phyloP scores from a whole-genome alignment of 2,329 filamentous ascomycete species.

The Ophiostoma ulmi region DNA sequence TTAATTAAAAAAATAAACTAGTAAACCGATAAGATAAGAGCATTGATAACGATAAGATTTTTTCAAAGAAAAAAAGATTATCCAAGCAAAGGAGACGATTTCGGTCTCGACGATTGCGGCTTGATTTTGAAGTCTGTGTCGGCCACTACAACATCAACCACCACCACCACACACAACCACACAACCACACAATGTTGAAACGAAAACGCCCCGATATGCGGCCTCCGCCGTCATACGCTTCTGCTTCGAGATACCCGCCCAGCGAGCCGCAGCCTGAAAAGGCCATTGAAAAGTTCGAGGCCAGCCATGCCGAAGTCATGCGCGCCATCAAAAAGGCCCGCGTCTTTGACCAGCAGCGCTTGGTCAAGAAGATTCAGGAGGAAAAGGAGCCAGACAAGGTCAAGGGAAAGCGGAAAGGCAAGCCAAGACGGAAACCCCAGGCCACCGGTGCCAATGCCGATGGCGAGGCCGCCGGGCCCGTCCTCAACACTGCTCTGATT shows the following conservation, averaged over 20 bases:
- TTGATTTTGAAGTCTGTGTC: too few species aligned
- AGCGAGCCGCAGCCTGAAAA: slow-evolving; percentile 23
- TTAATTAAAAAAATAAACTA: neutral
- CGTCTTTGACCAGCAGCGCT: slow-evolving; percentile 72
- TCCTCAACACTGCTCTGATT: slow-evolving; percentile 43
- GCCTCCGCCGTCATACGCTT: slow-evolving; percentile 41
- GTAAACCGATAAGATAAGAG: slow-evolving; percentile 10
- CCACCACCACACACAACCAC: neutral
- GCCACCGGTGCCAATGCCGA: neutral
- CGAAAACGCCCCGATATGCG: slow-evolving; percentile 47
- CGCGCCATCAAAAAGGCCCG: slow-evolving; percentile 67
- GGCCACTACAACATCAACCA: neutral
- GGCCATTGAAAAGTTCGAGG: slow-evolving; percentile 24
- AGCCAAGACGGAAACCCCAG: neutral
- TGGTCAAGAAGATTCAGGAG: slow-evolving; percentile 55
- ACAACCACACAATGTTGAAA: slow-evolving; percentile 44
- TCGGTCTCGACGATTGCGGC: neutral
- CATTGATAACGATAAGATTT: slow-evolving; percentile 13
- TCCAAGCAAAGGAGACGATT: neutral
- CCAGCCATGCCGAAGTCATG: slow-evolving; percentile 46
- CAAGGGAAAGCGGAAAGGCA: slow-evolving; percentile 14
- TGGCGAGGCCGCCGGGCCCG: slow-evolving; percentile 22
- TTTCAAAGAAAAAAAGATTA: slow-evolving; percentile 3
- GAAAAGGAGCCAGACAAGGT: slow-evolving; percentile 32
- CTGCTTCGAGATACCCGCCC: neutral